Evolutionary conservation across 208 protist genomes (phyloP).

Genomic region (Leishmania guyanensis): DNA sequence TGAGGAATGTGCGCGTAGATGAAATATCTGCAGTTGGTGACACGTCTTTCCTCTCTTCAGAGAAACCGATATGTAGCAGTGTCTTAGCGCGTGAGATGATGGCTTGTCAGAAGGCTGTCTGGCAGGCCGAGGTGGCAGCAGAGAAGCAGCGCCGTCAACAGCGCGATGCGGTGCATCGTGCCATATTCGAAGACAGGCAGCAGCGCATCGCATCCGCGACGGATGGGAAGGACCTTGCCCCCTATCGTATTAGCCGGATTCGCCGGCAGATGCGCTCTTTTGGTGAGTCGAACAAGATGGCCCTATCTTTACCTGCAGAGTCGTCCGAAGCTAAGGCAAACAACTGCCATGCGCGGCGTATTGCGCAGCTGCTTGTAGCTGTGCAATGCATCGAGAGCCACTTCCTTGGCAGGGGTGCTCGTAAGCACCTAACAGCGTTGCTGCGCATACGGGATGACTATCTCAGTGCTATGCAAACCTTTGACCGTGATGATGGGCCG

Average conservation of each 20-base stretch:
- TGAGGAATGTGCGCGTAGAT: neutral
- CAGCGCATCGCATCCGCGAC: slow-evolving; percentile 47
- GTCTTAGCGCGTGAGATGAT: slow-evolving; percentile 9
- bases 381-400: slow-evolving; percentile 15
- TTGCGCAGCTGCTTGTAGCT: slow-evolving; percentile 17
- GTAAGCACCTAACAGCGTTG: slow-evolving; percentile 13
- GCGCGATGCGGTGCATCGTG: slow-evolving; percentile 32
- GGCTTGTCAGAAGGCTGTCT: slow-evolving; percentile 16
- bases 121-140: slow-evolving; percentile 22
- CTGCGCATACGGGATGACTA: slow-evolving; percentile 27
- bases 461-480: slow-evolving; percentile 10
- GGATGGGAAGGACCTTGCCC: slow-evolving; percentile 34
- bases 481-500: slow-evolving; percentile 14
- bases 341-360: slow-evolving; percentile 4
- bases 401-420: slow-evolving; percentile 10
- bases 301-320: neutral
- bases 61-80: neutral
- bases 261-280: slow-evolving; percentile 4
- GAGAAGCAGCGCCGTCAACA: slow-evolving; percentile 17
- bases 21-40: neutral
- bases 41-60: neutral
- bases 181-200: slow-evolving; percentile 49
- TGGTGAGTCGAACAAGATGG: neutral
- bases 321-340: neutral
- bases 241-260: slow-evolving; percentile 21